Conservation (phyloP, 2,329 filamentous ascomycete genomes). For the Didymella segeticola region DNA sequence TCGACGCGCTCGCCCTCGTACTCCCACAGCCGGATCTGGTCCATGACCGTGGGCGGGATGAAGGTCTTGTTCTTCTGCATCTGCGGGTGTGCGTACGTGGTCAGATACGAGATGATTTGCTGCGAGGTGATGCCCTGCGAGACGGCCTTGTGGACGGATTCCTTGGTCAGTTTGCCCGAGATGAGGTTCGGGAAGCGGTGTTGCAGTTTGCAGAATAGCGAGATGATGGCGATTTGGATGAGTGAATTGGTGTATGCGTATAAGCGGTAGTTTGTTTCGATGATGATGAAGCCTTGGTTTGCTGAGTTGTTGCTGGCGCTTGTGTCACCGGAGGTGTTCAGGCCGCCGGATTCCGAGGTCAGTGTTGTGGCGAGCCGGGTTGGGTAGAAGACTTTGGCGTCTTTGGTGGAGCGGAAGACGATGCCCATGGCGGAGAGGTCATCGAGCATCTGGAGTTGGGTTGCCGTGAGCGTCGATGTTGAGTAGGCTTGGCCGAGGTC, state of each 20-base stretch:
- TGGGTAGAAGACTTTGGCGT: conserved; percentile 73
- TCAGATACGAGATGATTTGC: conserved; percentile 93
- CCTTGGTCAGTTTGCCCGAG: conserved; percentile 86
- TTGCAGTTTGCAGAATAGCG: conserved; percentile 84
- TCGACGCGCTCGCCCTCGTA: conserved; percentile 95
- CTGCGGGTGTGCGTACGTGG: conserved; percentile 91
- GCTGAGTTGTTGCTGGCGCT: conserved; percentile 57
- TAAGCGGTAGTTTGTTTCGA: conserved; percentile 97
- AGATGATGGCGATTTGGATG: conserved; percentile 91
- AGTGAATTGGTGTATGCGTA: conserved; percentile 97
- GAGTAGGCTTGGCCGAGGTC: conserved; percentile 92
- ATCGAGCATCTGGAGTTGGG: conserved; percentile 86
- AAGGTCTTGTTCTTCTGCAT: conserved; percentile 81
- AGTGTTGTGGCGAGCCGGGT: conserved; percentile 94
- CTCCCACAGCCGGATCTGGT: conserved; percentile 97
- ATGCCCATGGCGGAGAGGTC: conserved; percentile 92
- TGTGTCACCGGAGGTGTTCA: conserved; percentile 62
- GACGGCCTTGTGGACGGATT: conserved; percentile 87
- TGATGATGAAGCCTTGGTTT: conserved; percentile 82
- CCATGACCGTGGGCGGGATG: conserved; percentile 92
- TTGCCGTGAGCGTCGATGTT: conserved; percentile 79
- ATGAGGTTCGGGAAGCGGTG: conserved; percentile 95
- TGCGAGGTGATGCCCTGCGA: conserved; percentile 89
- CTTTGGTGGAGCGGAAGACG: conserved; percentile 68
- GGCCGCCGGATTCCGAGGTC: conserved; percentile 75